These are phyloP conservation scores for Leptographium galeiforme DNA, from an alignment of 2,329 filamentous ascomycete species.

Conservation along the genomic window DNA sequence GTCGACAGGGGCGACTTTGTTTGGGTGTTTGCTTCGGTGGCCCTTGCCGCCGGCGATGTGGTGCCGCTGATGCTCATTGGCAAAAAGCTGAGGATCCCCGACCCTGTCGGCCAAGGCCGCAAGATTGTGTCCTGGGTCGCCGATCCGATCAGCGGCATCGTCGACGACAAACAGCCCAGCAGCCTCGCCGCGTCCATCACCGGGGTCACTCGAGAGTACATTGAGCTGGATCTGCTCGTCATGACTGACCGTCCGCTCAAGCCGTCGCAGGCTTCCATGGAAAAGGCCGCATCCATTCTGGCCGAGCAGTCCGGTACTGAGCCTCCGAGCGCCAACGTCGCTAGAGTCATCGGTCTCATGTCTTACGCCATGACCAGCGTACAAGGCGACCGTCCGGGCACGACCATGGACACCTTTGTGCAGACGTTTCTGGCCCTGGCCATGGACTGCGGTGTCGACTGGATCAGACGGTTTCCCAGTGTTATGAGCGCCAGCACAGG, in stretches of 20 bases:
- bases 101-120: neutral
- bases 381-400: neutral
- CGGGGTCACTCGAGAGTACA: conserved; percentile 9
- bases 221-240: conserved; percentile 13
- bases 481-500: neutral
- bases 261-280: neutral
- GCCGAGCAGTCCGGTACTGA: neutral
- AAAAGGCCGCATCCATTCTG: neutral
- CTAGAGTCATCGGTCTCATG: neutral
- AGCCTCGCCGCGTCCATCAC: conserved; percentile 5
- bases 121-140: conserved; percentile 3
- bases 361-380: neutral
- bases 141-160: conserved; percentile 3
- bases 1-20: conserved; percentile 8
- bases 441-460: conserved; percentile 10
- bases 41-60: conserved; percentile 11
- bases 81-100: neutral
- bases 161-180: conserved; percentile 1
- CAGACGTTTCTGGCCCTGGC: conserved; percentile 7
- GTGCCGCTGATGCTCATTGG: conserved; percentile 5
- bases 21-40: conserved; percentile 11
- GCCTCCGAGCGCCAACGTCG: neutral
- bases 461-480: conserved; percentile 8
- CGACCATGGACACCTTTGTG: neutral
- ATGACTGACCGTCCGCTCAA: conserved; percentile 5